Evolutionary conservation across 2,329 filamentous ascomycete species (phyloP).

Genomic region (Pseudofabraea citricarpa): DNA sequence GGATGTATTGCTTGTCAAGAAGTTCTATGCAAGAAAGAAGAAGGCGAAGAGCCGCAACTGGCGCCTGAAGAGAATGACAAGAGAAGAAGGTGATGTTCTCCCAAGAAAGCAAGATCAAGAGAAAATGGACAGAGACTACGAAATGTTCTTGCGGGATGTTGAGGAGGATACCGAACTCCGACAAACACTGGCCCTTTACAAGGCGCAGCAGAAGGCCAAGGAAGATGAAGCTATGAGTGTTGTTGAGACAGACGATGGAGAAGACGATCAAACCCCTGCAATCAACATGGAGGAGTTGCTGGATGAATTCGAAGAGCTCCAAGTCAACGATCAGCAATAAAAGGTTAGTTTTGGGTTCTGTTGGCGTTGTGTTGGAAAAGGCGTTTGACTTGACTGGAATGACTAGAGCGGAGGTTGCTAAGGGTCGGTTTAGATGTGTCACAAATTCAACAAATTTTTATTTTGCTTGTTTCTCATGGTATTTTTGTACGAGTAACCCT

Average conservation of each 20-base stretch:
- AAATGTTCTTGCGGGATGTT: conserved; percentile 94
- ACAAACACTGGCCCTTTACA: conserved; percentile 81
- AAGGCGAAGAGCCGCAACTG: conserved; percentile 83
- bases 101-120: conserved; percentile 86
- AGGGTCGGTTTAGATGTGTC: no score
- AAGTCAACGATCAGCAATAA: conserved; percentile 38
- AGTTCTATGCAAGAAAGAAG: conserved; percentile 82
- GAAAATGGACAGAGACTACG: conserved; percentile 87
- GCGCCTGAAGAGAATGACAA: conserved; percentile 90
- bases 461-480: no score
- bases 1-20: conserved; percentile 95
- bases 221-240: conserved; percentile 64
- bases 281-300: conserved; percentile 78
- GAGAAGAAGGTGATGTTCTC: conserved; percentile 82
- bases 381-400: neutral
- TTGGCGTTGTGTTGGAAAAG: conserved; percentile 1
- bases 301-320: conserved; percentile 90
- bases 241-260: conserved; percentile 55
- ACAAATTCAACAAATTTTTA: no score
- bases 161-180: conserved; percentile 92
- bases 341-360: neutral
- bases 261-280: conserved; percentile 61
- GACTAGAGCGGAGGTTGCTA: no score
- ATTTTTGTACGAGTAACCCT: no score
- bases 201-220: conserved; percentile 43